These are phyloP conservation scores for Tephrocybe sp. DNA, from an alignment of 768 basidiomycete species.

Conservation along the genomic window DNA sequence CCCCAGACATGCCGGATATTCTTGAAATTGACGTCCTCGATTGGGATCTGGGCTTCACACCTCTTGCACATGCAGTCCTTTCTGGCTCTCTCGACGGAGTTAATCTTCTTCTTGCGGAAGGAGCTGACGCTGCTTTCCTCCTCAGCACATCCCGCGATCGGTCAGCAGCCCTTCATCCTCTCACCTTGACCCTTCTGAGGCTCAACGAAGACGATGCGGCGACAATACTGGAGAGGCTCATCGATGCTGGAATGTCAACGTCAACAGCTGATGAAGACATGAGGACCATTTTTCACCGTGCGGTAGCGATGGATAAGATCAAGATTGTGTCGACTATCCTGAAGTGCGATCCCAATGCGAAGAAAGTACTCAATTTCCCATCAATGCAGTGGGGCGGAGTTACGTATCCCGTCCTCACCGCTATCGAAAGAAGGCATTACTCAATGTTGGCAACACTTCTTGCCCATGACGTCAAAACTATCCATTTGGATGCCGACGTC, in stretches of 20 bases:
- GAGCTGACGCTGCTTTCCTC: slow-evolving; percentile 39
- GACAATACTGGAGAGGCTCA: slow-evolving; percentile 35
- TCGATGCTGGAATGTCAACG: slow-evolving; percentile 38
- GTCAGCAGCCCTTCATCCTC: slow-evolving; percentile 29
- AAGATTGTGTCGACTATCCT: slow-evolving; percentile 40
- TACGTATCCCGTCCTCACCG: slow-evolving; percentile 35
- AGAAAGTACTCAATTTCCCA: slow-evolving; percentile 37
- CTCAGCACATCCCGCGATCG: slow-evolving; percentile 17
- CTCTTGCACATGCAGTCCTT: slow-evolving; percentile 49
- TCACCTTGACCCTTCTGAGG: slow-evolving; percentile 36
- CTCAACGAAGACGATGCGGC: slow-evolving; percentile 39
- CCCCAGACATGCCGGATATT: slow-evolving; percentile 48
- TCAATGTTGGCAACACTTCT: slow-evolving; percentile 34
- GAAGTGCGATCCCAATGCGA: slow-evolving; percentile 37
- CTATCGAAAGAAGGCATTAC: slow-evolving; percentile 31
- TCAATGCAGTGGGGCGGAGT: slow-evolving; percentile 21
- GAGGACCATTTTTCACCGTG: slow-evolving; percentile 39
- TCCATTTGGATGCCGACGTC: slow-evolving; percentile 33
- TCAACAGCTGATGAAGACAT: slow-evolving; percentile 35
- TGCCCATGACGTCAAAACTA: slow-evolving; percentile 38
- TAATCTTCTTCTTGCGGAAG: slow-evolving; percentile 43
- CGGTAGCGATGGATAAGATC: slow-evolving; percentile 31
- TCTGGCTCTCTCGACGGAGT: slow-evolving; percentile 42
- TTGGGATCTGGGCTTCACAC: slow-evolving; percentile 57
- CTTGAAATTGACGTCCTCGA: slow-evolving; percentile 51